phyloP scores from a whole-genome alignment of 495 filamentous ascomycete species.

The Aspergillus sclerotioniger region DNA sequence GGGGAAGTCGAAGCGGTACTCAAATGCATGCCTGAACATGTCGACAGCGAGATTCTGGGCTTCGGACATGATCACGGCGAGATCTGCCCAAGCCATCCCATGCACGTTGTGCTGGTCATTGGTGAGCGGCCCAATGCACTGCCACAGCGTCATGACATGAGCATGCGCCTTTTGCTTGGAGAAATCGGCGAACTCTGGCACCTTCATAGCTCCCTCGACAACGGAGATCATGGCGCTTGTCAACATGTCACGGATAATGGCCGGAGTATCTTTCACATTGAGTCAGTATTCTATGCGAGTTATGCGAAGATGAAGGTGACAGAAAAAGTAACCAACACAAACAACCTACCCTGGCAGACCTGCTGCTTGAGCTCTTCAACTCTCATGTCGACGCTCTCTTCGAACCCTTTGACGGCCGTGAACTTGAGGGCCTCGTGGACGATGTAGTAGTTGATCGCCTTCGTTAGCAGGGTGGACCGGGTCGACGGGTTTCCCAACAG shows the following conservation, averaged over 20 bases:
- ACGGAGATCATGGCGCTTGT: constrained; percentile 17
- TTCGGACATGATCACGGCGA: constrained; percentile 21
- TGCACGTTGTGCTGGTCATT: constrained; percentile 7
- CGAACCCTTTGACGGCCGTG: constrained; percentile 19
- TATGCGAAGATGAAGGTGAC: not conserved
- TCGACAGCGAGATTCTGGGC: constrained; percentile 25
- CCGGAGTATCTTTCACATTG: constrained; percentile 14
- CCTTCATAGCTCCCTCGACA: constrained; percentile 11
- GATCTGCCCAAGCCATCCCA: constrained; percentile 18
- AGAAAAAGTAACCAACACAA: not conserved
- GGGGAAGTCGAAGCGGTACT: constrained; percentile 27
- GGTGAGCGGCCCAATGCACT: constrained; percentile 17
- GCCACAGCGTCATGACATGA: constrained; percentile 22
- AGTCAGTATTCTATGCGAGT: too few relatives aligned
- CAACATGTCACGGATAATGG: constrained; percentile 14
- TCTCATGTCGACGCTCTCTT: constrained; percentile 15
- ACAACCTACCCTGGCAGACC: constrained; percentile 9
- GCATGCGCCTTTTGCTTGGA: constrained; percentile 9
- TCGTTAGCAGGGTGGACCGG: constrained; percentile 21
- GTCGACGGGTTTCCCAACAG: constrained; percentile 22
- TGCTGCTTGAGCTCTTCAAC: constrained; percentile 17
- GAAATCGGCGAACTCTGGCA: constrained; percentile 22
- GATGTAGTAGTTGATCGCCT: constrained; percentile 25
- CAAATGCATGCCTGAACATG: constrained; percentile 23
- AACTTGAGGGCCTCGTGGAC: constrained; percentile 18